These are phyloP conservation scores for Capsicum chinense DNA, from an alignment of 257 asterid genomes.

Conservation along the genomic window DNA sequence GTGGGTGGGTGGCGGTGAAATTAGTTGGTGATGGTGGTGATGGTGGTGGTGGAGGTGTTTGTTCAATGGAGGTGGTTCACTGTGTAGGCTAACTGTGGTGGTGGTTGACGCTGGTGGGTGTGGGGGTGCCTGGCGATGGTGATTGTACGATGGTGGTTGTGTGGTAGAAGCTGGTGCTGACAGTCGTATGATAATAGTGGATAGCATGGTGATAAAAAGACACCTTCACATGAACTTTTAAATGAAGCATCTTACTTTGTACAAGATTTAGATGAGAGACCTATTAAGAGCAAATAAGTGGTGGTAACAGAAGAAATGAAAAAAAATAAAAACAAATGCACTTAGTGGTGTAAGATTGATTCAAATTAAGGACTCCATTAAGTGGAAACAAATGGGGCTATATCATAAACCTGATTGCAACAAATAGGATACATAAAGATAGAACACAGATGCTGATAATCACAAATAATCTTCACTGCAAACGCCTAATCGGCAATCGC, in stretches of 20 bases:
- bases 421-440: not conserved
- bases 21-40: not conserved
- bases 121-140: not conserved
- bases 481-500: not conserved
- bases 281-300: not conserved
- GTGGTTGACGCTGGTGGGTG: not conserved
- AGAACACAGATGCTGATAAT: not conserved
- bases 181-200: not conserved
- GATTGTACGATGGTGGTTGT: not conserved
- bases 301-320: not conserved
- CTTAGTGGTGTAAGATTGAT: not conserved
- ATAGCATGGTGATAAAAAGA: not conserved
- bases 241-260: not conserved
- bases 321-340: conserved; percentile 15
- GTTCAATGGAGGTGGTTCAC: not conserved
- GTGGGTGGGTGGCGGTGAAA: not conserved
- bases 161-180: conserved; percentile 6
- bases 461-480: not conserved
- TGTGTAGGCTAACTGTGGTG: not conserved
- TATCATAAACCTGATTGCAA: conserved; percentile 19
- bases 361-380: not conserved
- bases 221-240: conserved; percentile 5
- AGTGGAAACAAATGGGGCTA: not conserved
- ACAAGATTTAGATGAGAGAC: not conserved
- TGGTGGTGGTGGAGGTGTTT: not conserved